A percentile compares a stretch with the other conserved stretches of the same genome.
These are phyloP conservation scores for Grammothele lineata DNA, from an alignment of 768 basidiomycete genomes.

Conservation along the genomic window DNA sequence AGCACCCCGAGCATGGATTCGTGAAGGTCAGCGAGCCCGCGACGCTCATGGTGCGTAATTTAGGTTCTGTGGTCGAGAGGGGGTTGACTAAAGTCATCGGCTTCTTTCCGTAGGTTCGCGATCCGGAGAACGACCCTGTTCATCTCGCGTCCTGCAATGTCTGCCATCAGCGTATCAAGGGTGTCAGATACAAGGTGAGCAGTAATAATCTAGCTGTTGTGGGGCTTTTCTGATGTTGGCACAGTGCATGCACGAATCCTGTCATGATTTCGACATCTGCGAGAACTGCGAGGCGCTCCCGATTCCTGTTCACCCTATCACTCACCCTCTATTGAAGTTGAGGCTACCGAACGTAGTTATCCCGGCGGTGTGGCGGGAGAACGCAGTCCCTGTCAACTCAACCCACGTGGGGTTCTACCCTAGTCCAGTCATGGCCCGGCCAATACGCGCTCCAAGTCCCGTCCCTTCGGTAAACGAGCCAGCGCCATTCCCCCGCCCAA, in stretches of 20 bases:
- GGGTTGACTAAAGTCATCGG: not conserved
- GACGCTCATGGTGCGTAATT: slow-evolving; percentile 57
- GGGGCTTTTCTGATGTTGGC: too few species aligned
- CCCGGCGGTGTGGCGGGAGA: slow-evolving; percentile 23
- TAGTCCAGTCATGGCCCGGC: too few species aligned
- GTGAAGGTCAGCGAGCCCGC: slow-evolving; percentile 51
- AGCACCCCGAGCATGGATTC: slow-evolving; percentile 77
- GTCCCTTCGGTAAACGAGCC: too few species aligned
- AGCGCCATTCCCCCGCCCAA: too few species aligned
- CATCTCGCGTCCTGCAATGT: slow-evolving; percentile 65
- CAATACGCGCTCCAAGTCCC: too few species aligned
- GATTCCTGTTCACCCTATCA: slow-evolving; percentile 65
- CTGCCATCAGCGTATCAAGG: slow-evolving; percentile 52
- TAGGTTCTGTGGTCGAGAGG: too few species aligned
- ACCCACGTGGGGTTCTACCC: too few species aligned
- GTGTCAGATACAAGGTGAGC: slow-evolving; percentile 73
- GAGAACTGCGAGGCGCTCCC: slow-evolving; percentile 75
- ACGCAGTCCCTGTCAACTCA: too few species aligned
- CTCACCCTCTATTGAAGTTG: slow-evolving; percentile 76
- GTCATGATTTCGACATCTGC: slow-evolving; percentile 82
- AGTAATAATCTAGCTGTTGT: too few species aligned
- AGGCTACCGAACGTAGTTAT: slow-evolving; percentile 45
- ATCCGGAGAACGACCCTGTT: slow-evolving; percentile 19
- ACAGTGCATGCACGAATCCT: slow-evolving; percentile 75
- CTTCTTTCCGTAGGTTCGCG: slow-evolving; percentile 28